Evolutionary conservation across 2,329 filamentous ascomycete species (phyloP), one percentile per base, ranked within the genome.

Genomic region (Cytospora mali): DNA sequence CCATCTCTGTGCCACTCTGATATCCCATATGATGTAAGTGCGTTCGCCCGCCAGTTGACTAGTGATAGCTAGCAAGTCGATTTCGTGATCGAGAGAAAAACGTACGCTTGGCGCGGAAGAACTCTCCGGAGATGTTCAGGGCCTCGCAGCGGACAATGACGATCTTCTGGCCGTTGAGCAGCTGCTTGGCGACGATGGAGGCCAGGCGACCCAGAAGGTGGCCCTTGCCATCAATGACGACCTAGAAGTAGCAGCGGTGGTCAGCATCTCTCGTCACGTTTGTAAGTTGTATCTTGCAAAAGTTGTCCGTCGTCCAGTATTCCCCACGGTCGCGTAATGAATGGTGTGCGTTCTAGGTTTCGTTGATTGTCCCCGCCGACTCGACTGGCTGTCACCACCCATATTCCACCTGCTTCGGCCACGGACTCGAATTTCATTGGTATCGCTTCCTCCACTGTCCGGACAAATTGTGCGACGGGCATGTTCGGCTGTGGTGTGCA

Each of bases 61-160:
- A 28, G 28, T 48, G 50, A 18, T 42, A 33, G 39, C 29, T 35
- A 35, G 42, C 18, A 4, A 21, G 39, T 51, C 23, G 46, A 53
- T 39, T 29, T 56, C 28, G 66, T 61, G 52, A 60, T 66, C 69
- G 67, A 68, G 67, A 18, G 70, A 69, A 69, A 27, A 76, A 97
- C 94, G 83, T 97, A 99, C 95, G 91, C 91, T 99, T 99, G 74
- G 94, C 89, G 82, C 95, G 93, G 91, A 99, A 99, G 92, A 99
- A 99, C 87, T 98, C 95, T 85, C 95, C 95, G 74, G 95, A 99
- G 88, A 99, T 99, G 90, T 99, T 99, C 81, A 99, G 89, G 76
- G 92, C 93, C 86, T 99, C 95, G 84, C 91, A 96, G 87, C 95
- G 92, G 80, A 99, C 95, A 75, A 99, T 86, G 76, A 98, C 94